phyloP scores from a whole-genome alignment of 306 rosid genomes.

The Ceratonia siliqua region DNA sequence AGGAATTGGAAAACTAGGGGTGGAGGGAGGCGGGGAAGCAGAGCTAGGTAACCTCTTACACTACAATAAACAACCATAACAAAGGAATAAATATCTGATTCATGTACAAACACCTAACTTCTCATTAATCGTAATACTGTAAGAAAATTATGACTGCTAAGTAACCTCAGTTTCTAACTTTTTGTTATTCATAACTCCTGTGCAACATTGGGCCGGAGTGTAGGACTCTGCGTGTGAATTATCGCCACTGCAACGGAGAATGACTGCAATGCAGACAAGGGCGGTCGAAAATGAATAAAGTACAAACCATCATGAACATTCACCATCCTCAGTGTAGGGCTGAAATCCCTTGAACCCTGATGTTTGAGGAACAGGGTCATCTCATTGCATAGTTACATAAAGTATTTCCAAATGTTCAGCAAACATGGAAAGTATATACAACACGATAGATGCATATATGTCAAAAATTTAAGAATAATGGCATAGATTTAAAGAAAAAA shows the following conservation, averaged over 20 bases:
- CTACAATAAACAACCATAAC: slow-evolving; percentile 37
- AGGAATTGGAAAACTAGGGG: slow-evolving; percentile 24
- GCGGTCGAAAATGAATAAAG: slow-evolving; percentile 67
- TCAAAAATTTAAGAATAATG: slow-evolving; percentile 1
- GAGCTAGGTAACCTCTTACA: slow-evolving; percentile 36
- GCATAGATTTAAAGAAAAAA: background rate
- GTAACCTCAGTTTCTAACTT: slow-evolving; percentile 41
- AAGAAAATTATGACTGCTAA: slow-evolving; percentile 39
- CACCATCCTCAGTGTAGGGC: slow-evolving; percentile 73
- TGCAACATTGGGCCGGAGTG: slow-evolving; percentile 55
- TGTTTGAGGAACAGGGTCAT: slow-evolving; percentile 26
- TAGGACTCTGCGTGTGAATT: slow-evolving; percentile 69
- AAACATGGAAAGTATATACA: background rate
- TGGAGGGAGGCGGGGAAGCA: slow-evolving; percentile 22
- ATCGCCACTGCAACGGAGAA: slow-evolving; percentile 89
- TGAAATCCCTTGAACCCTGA: slow-evolving; percentile 53
- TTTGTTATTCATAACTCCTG: slow-evolving; percentile 42
- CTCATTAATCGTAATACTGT: slow-evolving; percentile 43
- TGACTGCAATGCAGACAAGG: slow-evolving; percentile 74
- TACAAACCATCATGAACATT: slow-evolving; percentile 73
- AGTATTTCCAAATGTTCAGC: background rate
- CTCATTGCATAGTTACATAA: slow-evolving; percentile 5
- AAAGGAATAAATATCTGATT: slow-evolving; percentile 27
- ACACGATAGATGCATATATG: background rate
- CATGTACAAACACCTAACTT: slow-evolving; percentile 46